Evolutionary conservation across 2,329 filamentous ascomycete species (phyloP).

Genomic region (Trichophyton benhamiae): DNA sequence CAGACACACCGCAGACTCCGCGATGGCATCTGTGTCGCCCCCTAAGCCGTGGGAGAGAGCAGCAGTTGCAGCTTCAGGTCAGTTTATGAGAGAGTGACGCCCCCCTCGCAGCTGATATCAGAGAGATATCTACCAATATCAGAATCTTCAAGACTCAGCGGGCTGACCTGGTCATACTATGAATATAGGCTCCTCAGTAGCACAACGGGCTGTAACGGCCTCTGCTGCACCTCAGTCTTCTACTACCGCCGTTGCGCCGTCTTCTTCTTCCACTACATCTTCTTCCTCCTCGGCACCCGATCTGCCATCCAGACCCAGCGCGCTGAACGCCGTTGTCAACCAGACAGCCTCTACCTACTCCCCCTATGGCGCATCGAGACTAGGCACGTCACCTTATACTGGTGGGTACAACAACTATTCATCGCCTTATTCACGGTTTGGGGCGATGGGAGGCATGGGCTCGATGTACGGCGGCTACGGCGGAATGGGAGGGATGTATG

Average conservation of each 20-base stretch:
- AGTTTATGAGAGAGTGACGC: slow-evolving; percentile 19
- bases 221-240: neutral
- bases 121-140: neutral
- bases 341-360: slow-evolving; percentile 80
- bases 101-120: neutral
- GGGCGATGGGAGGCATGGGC: slow-evolving; percentile 35
- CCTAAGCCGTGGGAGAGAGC: slow-evolving; percentile 95
- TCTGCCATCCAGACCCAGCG: slow-evolving; percentile 67
- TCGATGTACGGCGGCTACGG: slow-evolving; percentile 29
- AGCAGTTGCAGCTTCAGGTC: slow-evolving; percentile 44
- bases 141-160: neutral
- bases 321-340: slow-evolving; percentile 68
- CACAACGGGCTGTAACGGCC: slow-evolving; percentile 19
- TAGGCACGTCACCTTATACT: slow-evolving; percentile 43
- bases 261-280: slow-evolving; percentile 32
- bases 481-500: slow-evolving; percentile 37
- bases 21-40: slow-evolving; percentile 58
- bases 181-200: neutral
- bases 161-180: neutral
- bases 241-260: slow-evolving; percentile 27
- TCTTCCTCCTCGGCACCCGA: slow-evolving; percentile 45
- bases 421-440: slow-evolving; percentile 44
- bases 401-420: slow-evolving; percentile 42
- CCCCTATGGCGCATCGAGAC: slow-evolving; percentile 44
- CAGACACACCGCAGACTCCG: slow-evolving; percentile 7